A percentile compares a stretch with the other conserved stretches of the same genome.
Evolutionary conservation across 768 basidiomycete genomes (phyloP).

Genomic region (Leucocoprinus leucothites): DNA sequence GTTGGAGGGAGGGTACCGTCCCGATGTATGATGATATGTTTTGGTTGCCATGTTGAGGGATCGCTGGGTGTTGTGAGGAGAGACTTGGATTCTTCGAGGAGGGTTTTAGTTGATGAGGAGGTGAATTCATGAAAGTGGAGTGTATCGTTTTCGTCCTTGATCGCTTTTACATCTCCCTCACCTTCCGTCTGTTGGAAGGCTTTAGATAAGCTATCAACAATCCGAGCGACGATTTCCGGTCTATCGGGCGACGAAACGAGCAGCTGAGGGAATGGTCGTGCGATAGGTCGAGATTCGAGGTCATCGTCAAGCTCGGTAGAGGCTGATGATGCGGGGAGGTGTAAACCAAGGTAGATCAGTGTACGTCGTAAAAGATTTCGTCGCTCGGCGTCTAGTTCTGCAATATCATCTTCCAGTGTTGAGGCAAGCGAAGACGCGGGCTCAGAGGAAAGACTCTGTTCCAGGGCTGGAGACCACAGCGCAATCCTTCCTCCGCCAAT

Average conservation of each 20-base stretch:
- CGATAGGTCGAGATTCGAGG: conserved; percentile 26
- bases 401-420: background rate
- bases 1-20: conserved; percentile 44
- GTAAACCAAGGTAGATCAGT: conserved; percentile 31
- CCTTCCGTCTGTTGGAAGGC: conserved; percentile 26
- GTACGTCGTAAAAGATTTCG: conserved; percentile 26
- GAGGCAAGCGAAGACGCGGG: conserved; percentile 10
- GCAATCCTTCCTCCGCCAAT: conserved; percentile 8
- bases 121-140: conserved; percentile 54
- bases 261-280: conserved; percentile 57
- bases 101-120: conserved; percentile 25
- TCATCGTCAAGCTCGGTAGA: background rate
- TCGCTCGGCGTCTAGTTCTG: conserved; percentile 2
- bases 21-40: conserved; percentile 51
- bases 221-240: conserved; percentile 34
- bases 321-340: conserved; percentile 26
- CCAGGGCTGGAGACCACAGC: conserved; percentile 4
- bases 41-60: conserved; percentile 39
- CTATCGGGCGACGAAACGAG: conserved; percentile 45
- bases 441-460: conserved; percentile 19
- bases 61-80: conserved; percentile 18
- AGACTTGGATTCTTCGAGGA: conserved; percentile 21
- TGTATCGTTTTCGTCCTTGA: conserved; percentile 69
- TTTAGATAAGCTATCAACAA: conserved; percentile 32
- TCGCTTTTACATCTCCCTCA: conserved; percentile 16